Evolutionary conservation across 306 rosid species (phyloP).

Genomic region (Erythrophleum fordii): DNA sequence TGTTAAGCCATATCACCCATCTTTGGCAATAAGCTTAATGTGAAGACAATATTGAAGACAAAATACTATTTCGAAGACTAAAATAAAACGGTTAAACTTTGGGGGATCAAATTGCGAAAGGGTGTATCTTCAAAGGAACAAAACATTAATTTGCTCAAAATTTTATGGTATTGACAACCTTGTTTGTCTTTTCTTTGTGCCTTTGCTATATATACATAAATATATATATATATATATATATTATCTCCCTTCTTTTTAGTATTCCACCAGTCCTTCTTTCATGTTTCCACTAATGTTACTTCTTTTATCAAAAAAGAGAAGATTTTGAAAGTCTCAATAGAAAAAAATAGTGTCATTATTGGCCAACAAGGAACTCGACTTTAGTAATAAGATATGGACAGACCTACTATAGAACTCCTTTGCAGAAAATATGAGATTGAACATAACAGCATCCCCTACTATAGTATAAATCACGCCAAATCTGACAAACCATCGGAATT

Average conservation of each 20-base stretch:
- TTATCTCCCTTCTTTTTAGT: not conserved
- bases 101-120: not conserved
- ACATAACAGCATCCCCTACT: slow-evolving; percentile 82
- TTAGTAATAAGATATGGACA: slow-evolving; percentile 34
- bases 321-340: not conserved
- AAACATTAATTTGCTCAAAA: not conserved
- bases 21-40: not conserved
- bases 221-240: not conserved
- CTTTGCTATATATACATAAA: not conserved
- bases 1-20: not conserved
- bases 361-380: slow-evolving; percentile 31
- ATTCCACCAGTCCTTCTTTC: not conserved
- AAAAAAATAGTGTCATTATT: not conserved
- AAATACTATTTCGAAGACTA: not conserved
- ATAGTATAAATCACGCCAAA: slow-evolving; percentile 75
- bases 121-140: not conserved
- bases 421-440: slow-evolving; percentile 72
- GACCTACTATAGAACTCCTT: slow-evolving; percentile 78
- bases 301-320: not conserved
- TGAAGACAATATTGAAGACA: not conserved
- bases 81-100: not conserved
- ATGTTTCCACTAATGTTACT: slow-evolving; percentile 5
- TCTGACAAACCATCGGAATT: slow-evolving; percentile 87
- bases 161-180: slow-evolving; percentile 5
- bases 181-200: slow-evolving; percentile 10